Evolutionary conservation across 306 rosid genomes (phyloP), one percentile per base, ranked within the genome.

Genomic region (Glycyrrhiza uralensis): DNA sequence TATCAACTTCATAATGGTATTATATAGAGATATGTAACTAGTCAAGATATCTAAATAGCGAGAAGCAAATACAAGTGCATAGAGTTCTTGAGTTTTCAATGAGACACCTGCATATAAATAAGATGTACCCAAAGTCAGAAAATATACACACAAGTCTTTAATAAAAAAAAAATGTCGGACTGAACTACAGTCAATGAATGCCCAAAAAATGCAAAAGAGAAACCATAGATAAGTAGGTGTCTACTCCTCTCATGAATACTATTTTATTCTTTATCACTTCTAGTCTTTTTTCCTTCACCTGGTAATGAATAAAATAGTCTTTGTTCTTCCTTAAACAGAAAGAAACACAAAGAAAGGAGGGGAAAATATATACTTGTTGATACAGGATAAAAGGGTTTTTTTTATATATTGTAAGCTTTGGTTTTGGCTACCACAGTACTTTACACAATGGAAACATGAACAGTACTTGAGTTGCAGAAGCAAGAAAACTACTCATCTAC

Each of bases 41-140:
- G 86, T 81, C 76, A 92, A 80, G 50, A 92, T 87, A 80, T 92
- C 98, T 81, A 92, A 76, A 79, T 89, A 92, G 75, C 98, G 98
- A 49, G 88, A 59, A 29, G 85, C 81, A 67, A 92, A 92, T 69
- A 92, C 96, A 45, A 92, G 13, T 26, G 96, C 93, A 51, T 85
- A 92, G 63, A 92, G 98, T 79, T 92, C 98, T 86, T 92, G 98
- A 35, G 96, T 89, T 90, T 86, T 92, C 89, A 92, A 67, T 11
- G 98, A 92, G 62, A 89, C 75, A 68, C 98, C 98, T 92, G 87
- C 76, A 75, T 15, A 10, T 36, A 44, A 44, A 55, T 20, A 65
- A 56, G 61, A 54, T 49, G 69, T 29, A 60, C 2, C 51, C 71
- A 42, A 72, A 28, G 76, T 80, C 51, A 70, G 55, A 44, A 39